phyloP scores from a whole-genome alignment of 129 eudicot genomes.

The Kitagawia praeruptora region DNA sequence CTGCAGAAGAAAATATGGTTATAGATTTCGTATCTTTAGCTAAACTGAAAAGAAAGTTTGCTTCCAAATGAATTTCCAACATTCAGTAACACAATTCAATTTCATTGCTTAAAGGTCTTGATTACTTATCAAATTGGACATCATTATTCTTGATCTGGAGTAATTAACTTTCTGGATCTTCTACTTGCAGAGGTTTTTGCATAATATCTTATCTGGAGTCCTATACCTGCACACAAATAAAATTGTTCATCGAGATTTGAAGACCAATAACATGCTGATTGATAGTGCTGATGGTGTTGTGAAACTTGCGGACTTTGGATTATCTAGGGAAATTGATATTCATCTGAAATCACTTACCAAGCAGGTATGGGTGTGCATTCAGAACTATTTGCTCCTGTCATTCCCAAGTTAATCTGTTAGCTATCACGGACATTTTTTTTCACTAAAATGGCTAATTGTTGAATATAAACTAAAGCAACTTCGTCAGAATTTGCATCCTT shows the following conservation, averaged over 20 bases:
- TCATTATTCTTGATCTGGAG: neutral
- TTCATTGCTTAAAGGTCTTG: neutral
- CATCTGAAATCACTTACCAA: constrained; percentile 1
- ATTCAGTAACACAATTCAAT: neutral
- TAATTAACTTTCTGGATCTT: neutral
- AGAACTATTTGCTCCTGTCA: neutral
- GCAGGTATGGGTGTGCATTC: neutral
- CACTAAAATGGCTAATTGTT: neutral
- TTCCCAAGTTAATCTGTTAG: neutral
- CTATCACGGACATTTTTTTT: neutral
- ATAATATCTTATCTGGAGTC: constrained; percentile 5
- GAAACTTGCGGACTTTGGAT: constrained; percentile 15
- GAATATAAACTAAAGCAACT: neutral
- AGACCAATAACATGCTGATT: constrained; percentile 2
- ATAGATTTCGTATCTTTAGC: neutral
- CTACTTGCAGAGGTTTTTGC: constrained; percentile 8
- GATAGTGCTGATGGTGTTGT: neutral
- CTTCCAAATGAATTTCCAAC: neutral
- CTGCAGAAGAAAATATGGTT: neutral
- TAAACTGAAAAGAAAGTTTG: neutral
- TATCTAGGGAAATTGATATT: constrained; percentile 5
- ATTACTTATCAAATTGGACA: neutral
- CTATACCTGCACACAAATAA: neutral
- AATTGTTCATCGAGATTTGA: constrained; percentile 14
- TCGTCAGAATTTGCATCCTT: neutral